Conservation (phyloP, 164 flowering plant species). For the Berberis vulgaris region DNA sequence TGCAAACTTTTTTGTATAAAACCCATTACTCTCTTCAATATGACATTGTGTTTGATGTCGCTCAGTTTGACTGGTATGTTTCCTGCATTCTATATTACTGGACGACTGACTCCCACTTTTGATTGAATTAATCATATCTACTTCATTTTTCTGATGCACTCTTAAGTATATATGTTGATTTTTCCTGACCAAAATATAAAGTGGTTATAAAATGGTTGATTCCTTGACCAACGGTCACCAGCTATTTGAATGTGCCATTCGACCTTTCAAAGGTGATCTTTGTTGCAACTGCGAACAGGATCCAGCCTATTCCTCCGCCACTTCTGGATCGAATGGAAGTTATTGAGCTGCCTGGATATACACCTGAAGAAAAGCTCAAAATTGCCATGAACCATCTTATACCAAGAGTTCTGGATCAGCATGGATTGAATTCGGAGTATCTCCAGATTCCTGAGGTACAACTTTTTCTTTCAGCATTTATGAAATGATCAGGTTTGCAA, state of each 20-base stretch:
- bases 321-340: conserved; percentile 97
- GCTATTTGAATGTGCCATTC: conserved; percentile 96
- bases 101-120: too few species aligned
- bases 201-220: conserved; percentile 1
- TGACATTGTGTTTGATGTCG: too few species aligned
- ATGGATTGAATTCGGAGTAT: conserved; percentile 73
- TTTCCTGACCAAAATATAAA: too few species aligned
- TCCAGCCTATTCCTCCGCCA: conserved; percentile 95
- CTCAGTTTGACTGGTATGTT: too few species aligned
- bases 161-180: too few species aligned
- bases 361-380: conserved; percentile 90
- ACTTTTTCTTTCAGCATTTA: background rate
- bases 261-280: conserved; percentile 96
- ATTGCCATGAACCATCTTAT: conserved; percentile 87
- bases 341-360: conserved; percentile 96
- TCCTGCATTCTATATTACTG: too few species aligned
- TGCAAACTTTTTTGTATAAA: background rate
- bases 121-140: too few species aligned
- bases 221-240: conserved; percentile 52
- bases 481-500: background rate
- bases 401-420: conserved; percentile 95
- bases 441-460: conserved; percentile 92
- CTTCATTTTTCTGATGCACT: too few species aligned
- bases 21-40: background rate
- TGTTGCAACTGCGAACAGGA: conserved; percentile 92